These are phyloP conservation scores for Creolimax fragrantissima DNA, from an alignment of 78 protist species.

Conservation along the genomic window DNA sequence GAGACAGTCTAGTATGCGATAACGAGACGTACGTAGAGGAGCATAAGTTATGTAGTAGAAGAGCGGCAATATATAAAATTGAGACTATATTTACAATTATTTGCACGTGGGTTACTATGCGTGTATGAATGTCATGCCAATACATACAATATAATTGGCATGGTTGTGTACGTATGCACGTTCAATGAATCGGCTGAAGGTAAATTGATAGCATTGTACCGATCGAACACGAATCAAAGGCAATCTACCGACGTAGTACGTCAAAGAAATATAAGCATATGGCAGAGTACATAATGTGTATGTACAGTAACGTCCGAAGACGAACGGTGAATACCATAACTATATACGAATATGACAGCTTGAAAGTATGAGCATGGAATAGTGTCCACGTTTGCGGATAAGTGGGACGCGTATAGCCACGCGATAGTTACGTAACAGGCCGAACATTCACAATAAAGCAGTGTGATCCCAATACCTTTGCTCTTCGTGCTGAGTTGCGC, in stretches of 20 bases:
- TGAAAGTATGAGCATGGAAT: no score
- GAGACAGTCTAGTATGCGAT: background rate
- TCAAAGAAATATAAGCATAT: no score
- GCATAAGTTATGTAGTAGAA: background rate
- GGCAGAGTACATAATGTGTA: no score
- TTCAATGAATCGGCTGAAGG: no score
- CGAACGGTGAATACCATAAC: no score
- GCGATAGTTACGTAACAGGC: background rate
- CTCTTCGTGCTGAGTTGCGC: background rate
- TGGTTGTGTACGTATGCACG: background rate
- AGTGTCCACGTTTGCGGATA: no score
- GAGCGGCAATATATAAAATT: background rate
- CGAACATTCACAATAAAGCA: background rate
- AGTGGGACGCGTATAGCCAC: background rate
- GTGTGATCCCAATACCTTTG: background rate
- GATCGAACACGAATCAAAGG: no score
- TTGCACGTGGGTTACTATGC: background rate
- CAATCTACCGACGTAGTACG: no score
- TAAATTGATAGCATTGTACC: no score
- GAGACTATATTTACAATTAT: background rate
- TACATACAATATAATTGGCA: background rate
- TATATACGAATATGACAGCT: no score
- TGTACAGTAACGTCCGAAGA: no score
- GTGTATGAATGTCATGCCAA: background rate
- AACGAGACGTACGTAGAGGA: background rate